Evolutionary conservation across 2,329 filamentous ascomycete species (phyloP), one percentile per base, ranked within the genome.

Genomic region (Alternaria tenuissima): DNA sequence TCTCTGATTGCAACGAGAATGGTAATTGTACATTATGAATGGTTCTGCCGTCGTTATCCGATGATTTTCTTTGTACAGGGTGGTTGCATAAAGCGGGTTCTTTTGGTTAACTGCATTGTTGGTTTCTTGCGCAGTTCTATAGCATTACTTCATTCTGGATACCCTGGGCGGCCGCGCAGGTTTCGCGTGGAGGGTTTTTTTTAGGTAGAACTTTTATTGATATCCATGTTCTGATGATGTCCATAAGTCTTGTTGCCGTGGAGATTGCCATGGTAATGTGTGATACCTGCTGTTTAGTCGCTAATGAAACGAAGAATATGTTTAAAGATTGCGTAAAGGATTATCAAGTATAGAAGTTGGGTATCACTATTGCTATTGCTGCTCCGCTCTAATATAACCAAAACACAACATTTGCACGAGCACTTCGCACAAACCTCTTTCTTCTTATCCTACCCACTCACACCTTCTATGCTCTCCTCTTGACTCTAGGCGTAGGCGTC

Each of bases 401-500:
- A 36, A 24, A 14, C 22, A 52, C 24, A 24, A 18, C n/a, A 53
- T 59, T 60, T 66, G 62, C 65, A 56, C 69, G 69, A 72, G 69
- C 69, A 71, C 70, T 72, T 74, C 70, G 62, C 46, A 62, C 69
- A 70, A 28, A 34, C 38, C 39, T 18, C 14, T 5, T 20, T 18
- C 7, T 12, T 11, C 18, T 12, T 16, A 20, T 20, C 38, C 26
- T 2, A 28, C 20, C 12, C 32, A 20, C 20, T 16, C 28, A 12
- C 24, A 2, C 32, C 12, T 36, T 36, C 51, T 53, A 61, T 9
- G 18, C 44, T 34, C 36, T 61, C 54, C 43, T 59, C 52, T 32
- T 54, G 28, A 49, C 71, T 65, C 68, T 69, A 63, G 52, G 71
- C 49, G 66, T 73, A 52, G 74, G 72, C 65, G 73, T 74, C 75